Percentiles rank a stretch among this genome's conserved stretches.
Evolutionary conservation across 2,329 filamentous ascomycete species (phyloP).

Genomic region (Xylaria sp.): DNA sequence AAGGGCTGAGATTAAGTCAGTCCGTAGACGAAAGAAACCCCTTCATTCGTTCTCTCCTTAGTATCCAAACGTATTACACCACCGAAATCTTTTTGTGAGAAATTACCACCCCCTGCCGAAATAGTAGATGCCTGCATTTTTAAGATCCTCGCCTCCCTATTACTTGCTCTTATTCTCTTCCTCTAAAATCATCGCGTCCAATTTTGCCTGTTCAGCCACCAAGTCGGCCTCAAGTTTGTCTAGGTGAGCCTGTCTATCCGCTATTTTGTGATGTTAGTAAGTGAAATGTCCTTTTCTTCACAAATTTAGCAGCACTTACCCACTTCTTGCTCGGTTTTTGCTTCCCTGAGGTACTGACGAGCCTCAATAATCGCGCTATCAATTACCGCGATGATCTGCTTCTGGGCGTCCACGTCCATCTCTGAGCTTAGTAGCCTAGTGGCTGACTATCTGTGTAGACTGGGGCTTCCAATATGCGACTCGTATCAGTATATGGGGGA

Average conservation of each 20-base stretch:
- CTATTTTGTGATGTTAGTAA: constrained; percentile 24
- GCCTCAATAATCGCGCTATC: constrained; percentile 37
- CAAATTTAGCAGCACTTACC: constrained; percentile 24
- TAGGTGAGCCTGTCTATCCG: constrained; percentile 26
- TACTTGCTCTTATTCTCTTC: constrained; percentile 2
- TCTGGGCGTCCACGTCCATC: constrained; percentile 35
- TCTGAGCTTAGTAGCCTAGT: constrained; percentile 1
- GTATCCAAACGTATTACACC: not conserved
- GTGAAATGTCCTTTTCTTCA: not conserved
- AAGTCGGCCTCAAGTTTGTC: constrained; percentile 30
- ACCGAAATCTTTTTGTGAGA: not conserved
- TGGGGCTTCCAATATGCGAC: not conserved
- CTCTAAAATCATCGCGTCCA: constrained; percentile 22
- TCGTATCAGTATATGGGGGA: not conserved
- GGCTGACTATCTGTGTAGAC: constrained; percentile 7
- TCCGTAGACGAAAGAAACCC: constrained; percentile 14
- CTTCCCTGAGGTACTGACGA: constrained; percentile 36
- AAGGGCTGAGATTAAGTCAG: constrained; percentile 13
- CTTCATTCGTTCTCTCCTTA: not conserved
- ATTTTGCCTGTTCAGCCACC: constrained; percentile 27
- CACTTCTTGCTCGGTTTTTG: constrained; percentile 25
- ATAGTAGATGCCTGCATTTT: not conserved
- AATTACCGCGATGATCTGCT: constrained; percentile 35
- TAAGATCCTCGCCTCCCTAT: not conserved
- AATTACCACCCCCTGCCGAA: not conserved